Conservation (phyloP, 2,329 filamentous ascomycete genomes). For the Cyphellophora europaea region DNA sequence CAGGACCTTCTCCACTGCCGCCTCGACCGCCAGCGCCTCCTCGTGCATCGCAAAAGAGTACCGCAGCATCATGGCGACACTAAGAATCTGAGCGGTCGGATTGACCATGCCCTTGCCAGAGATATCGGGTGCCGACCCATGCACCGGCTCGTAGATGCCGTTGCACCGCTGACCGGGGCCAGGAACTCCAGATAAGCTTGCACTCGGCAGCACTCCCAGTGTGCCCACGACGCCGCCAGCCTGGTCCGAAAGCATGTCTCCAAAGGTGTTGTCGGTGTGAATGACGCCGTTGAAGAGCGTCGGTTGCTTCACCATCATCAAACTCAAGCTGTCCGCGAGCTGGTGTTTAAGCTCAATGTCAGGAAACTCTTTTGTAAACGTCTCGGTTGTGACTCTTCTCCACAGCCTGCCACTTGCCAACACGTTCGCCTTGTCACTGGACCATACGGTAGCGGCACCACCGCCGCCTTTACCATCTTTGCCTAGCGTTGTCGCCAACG, state of each 20-base stretch:
- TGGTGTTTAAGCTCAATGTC: slow-evolving; percentile 93
- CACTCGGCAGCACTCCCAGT: slow-evolving; percentile 91
- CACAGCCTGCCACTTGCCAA: slow-evolving; percentile 42
- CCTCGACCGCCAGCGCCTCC: slow-evolving; percentile 81
- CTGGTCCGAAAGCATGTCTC: slow-evolving; percentile 99
- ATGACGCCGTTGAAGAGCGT: slow-evolving; percentile 85
- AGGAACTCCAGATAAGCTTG: slow-evolving; percentile 97
- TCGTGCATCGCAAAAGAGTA: slow-evolving; percentile 79
- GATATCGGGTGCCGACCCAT: slow-evolving; percentile 94
- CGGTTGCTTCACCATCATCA: slow-evolving; percentile 97
- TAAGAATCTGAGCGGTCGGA: slow-evolving; percentile 89
- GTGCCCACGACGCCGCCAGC: slow-evolving; percentile 97
- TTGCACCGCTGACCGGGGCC: slow-evolving; percentile 51
- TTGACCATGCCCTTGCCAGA: slow-evolving; percentile 93
- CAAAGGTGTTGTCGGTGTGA: slow-evolving; percentile 96
- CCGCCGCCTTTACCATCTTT: slow-evolving; percentile 13
- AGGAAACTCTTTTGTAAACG: slow-evolving; percentile 70
- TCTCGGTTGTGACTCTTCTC: slow-evolving; percentile 30
- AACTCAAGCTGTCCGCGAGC: slow-evolving; percentile 95
- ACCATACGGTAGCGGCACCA: slow-evolving; percentile 31
- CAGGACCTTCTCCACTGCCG: slow-evolving; percentile 87
- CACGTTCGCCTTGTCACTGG: slow-evolving; percentile 45
- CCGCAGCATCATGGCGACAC: slow-evolving; percentile 98
- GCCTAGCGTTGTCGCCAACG: slow-evolving; percentile 30
- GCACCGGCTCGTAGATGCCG: slow-evolving; percentile 95